These are phyloP conservation scores for Solanum appendiculatum DNA, from an alignment of 257 asterid species.

Conservation along the genomic window DNA sequence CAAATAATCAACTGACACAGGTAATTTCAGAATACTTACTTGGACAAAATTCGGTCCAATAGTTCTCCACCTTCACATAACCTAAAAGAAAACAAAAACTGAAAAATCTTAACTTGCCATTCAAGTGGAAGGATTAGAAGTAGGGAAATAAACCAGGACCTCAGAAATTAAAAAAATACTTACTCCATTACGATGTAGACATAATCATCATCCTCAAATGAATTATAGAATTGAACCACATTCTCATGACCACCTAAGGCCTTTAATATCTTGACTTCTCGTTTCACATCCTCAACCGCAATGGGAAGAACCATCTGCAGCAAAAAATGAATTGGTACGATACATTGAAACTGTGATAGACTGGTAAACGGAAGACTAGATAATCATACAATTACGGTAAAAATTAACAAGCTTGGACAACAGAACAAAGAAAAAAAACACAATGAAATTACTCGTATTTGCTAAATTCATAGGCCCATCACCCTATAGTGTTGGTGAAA, in stretches of 20 bases:
- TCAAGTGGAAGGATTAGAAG: not conserved
- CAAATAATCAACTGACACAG: not conserved
- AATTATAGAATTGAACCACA: slow-evolving; percentile 88
- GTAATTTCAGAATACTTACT: slow-evolving; percentile 36
- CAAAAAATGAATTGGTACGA: not conserved
- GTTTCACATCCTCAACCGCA: slow-evolving; percentile 96
- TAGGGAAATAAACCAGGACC: not conserved
- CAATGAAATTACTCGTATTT: not conserved
- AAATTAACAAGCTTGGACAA: not conserved
- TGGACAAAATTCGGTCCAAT: slow-evolving; percentile 87
- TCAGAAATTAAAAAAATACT: slow-evolving; percentile 18
- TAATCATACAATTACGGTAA: not conserved
- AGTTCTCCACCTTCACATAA: slow-evolving; percentile 97
- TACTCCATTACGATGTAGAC: slow-evolving; percentile 98
- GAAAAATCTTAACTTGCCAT: not conserved
- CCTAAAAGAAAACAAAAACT: slow-evolving; percentile 24
- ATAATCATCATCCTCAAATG: slow-evolving; percentile 80
- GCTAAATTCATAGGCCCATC: not conserved
- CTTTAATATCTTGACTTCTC: slow-evolving; percentile 92
- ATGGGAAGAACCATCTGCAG: slow-evolving; percentile 93
- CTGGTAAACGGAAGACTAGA: not conserved
- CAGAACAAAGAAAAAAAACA: not conserved
- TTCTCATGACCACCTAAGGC: slow-evolving; percentile 97
- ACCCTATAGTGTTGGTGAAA: not conserved
- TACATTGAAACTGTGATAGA: not conserved